A percentile compares a stretch with the other conserved stretches of the same genome.
Conservation (phyloP, 1,284 basidiomycete genomes). For the Leccinum griseonigrum region DNA sequence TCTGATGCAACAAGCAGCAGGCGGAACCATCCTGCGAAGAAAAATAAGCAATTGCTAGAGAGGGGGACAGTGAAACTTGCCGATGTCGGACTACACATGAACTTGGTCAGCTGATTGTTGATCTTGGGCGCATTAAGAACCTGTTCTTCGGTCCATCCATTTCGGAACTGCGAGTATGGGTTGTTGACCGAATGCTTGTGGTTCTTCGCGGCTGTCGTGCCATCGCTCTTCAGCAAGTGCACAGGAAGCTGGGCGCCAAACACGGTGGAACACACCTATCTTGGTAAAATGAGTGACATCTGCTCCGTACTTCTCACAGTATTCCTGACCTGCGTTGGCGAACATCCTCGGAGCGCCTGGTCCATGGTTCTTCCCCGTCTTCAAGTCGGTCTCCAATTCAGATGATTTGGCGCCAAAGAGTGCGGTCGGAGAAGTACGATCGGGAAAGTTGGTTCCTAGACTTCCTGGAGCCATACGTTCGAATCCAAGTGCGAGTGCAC, state of each 20-base stretch:
- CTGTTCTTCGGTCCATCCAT: slow-evolving; percentile 72
- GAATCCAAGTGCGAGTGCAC: slow-evolving; percentile 82
- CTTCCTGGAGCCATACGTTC: slow-evolving; percentile 85
- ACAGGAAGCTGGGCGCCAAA: not conserved
- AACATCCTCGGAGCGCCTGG: slow-evolving; percentile 76
- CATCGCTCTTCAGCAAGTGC: not conserved
- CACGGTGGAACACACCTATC: slow-evolving; percentile 52
- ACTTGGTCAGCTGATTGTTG: slow-evolving; percentile 75
- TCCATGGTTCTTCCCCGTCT: slow-evolving; percentile 54
- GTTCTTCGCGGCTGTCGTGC: slow-evolving; percentile 71
- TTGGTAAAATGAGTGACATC: slow-evolving; percentile 68
- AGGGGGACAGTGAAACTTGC: slow-evolving; percentile 32
- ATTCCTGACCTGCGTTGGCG: slow-evolving; percentile 76
- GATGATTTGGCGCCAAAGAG: slow-evolving; percentile 44
- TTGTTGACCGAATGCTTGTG: slow-evolving; percentile 82
- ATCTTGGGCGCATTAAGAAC: slow-evolving; percentile 66
- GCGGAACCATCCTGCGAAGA: slow-evolving; percentile 64
- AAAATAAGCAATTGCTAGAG: slow-evolving; percentile 2
- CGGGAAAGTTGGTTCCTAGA: slow-evolving; percentile 67
- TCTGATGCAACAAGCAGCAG: slow-evolving; percentile 73
- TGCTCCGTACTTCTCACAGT: slow-evolving; percentile 74
- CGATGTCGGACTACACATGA: slow-evolving; percentile 87
- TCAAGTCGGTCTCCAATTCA: slow-evolving; percentile 52
- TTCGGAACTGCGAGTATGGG: slow-evolving; percentile 83
- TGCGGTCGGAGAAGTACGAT: slow-evolving; percentile 59